Evolutionary conservation across 2,329 filamentous ascomycete genomes (phyloP), one percentile per base, ranked within the genome.

Genomic region (Paracoccidioides brasiliensis): DNA sequence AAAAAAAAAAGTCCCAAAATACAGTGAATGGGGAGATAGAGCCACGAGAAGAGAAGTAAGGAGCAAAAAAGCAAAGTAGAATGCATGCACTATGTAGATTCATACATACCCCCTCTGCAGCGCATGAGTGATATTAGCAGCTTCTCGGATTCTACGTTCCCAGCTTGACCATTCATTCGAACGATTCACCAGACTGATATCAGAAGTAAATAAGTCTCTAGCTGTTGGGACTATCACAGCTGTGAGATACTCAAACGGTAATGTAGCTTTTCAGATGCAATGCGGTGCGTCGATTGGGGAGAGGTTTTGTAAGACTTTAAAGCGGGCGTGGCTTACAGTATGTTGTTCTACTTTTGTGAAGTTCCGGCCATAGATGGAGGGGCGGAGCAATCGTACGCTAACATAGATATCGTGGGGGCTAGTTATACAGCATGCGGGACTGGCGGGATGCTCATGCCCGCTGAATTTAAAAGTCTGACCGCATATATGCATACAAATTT

Each of bases 181-280:
- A 33, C 41, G 22, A 52, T 6, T 15, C 33, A 12, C 12, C 28
- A 12, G 50, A 22, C 38, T 12, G 14, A 52, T 42, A 52, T n/a
- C 15, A 15, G 4, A 41, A n/a, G 38, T 32, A 42, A n/a, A 51
- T 22, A 14, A 1, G 35, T 22, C 8, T 32, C 8, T 6, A 14
- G 43, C 9, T 9, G 37, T 38, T n/a, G 45, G 15, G 22, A 10
- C 10, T 45, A 35, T n/a, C 35, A 42, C 8, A 32, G 5, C 42
- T 52, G 50, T 22, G 12, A 52, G 4, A 32, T 15, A 52, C 40
- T 32, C 50, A 52, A 52, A 43, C 50, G 50, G 50, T 42, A 52
- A 52, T 52, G 50, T 28, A 52, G 50, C 38, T 40, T 15, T 15
- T 44, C 42, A 12, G 50, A 52, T 52, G 50, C 50, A 52, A 41